phyloP scores from a whole-genome alignment of 768 basidiomycete genomes.

The Psilocybe cubensis region DNA sequence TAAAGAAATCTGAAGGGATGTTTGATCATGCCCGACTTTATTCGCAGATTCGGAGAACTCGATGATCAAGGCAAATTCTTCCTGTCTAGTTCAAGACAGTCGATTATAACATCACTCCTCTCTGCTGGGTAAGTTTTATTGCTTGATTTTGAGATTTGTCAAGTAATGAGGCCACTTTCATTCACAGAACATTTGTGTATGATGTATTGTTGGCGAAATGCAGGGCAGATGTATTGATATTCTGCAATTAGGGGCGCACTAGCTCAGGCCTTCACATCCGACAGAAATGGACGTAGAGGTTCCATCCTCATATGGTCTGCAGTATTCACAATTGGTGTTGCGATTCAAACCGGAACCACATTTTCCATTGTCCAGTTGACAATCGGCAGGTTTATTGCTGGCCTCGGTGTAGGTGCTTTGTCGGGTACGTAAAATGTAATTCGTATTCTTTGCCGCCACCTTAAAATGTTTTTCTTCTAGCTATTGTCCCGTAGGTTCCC shows the following conservation, averaged over 20 bases:
- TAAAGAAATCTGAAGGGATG: conserved; percentile 53
- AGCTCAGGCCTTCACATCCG: conserved; percentile 74
- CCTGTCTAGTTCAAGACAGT: conserved; percentile 66
- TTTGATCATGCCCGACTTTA: conserved; percentile 80
- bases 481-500: conserved; percentile 51
- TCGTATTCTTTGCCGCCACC: not conserved
- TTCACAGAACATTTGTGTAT: conserved; percentile 56
- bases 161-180: not conserved
- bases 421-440: conserved; percentile 53
- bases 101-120: conserved; percentile 77
- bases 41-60: conserved; percentile 64
- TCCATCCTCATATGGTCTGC: conserved; percentile 79
- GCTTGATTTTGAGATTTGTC: not conserved
- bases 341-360: conserved; percentile 69
- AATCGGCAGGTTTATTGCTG: conserved; percentile 75
- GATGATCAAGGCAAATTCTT: conserved; percentile 48
- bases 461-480: conserved; percentile 27
- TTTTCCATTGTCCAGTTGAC: conserved; percentile 67
- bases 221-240: conserved; percentile 12
- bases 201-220: conserved; percentile 12
- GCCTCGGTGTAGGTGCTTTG: conserved; percentile 76
- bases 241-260: conserved; percentile 60
- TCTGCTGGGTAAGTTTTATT: conserved; percentile 62
- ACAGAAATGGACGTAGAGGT: conserved; percentile 70
- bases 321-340: conserved; percentile 72